Conservation (phyloP, 2,329 filamentous ascomycete genomes). For the Xylariaceae sp. region DNA sequence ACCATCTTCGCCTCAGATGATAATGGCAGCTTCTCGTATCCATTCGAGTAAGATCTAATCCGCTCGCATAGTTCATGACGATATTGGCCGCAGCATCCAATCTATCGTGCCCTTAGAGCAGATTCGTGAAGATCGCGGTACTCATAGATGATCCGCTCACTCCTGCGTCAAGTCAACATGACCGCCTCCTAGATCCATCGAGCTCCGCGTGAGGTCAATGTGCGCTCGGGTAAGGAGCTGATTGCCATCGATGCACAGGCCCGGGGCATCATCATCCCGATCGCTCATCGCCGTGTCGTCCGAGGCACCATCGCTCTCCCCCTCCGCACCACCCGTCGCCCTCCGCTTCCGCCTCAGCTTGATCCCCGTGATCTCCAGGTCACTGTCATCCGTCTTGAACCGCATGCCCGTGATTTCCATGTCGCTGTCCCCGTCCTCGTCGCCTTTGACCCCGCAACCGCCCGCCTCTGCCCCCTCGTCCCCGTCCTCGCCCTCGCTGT, state of each 20-base stretch:
- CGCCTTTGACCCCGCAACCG: neutral
- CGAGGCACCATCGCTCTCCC: neutral
- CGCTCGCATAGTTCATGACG: too few species aligned
- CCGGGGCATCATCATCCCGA: slow-evolving; percentile 5
- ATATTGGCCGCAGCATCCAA: too few species aligned
- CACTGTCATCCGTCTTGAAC: slow-evolving; percentile 13
- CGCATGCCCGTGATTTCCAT: slow-evolving; percentile 8
- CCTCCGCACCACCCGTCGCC: neutral
- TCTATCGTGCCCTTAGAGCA: too few species aligned
- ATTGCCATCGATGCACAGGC: slow-evolving; percentile 3
- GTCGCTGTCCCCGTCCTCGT: slow-evolving; percentile 11
- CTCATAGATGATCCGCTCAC: neutral
- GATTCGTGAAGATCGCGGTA: too few species aligned
- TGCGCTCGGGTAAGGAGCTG: slow-evolving; percentile 4
- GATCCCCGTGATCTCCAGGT: slow-evolving; percentile 10
- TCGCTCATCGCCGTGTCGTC: neutral
- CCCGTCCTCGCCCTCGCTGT: slow-evolving; percentile 8
- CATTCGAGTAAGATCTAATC: too few species aligned
- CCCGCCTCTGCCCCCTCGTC: neutral
- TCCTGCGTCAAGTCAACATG: neutral
- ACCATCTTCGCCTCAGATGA: too few species aligned
- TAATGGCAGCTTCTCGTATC: too few species aligned
- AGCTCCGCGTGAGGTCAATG: slow-evolving; percentile 6
- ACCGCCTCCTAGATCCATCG: neutral
- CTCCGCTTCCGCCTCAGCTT: neutral